phyloP scores from a whole-genome alignment of 805 yeast species.

The Yamadazyma scolyti region DNA sequence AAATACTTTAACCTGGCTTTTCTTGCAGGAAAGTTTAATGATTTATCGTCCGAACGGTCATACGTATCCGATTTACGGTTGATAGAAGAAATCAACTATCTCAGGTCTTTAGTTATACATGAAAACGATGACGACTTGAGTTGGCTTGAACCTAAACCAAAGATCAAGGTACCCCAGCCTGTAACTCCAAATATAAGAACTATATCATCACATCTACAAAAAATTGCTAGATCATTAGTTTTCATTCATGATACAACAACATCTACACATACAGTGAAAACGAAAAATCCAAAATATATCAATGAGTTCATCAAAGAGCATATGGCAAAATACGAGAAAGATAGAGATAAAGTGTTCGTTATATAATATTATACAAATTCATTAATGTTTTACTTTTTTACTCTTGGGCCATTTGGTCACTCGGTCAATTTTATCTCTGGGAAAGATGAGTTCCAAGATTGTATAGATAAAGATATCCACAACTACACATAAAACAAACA shows the following conservation, averaged over 20 bases:
- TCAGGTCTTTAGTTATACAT: conserved; percentile 26
- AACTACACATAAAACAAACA: conserved; percentile 75
- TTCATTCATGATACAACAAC: too few relatives aligned
- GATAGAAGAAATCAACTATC: conserved; percentile 41
- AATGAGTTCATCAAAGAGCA: conserved; percentile 16
- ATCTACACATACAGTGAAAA: too few relatives aligned
- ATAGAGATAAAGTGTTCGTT: conserved; percentile 4
- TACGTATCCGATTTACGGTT: conserved; percentile 31
- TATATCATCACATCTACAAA: conserved; percentile 5
- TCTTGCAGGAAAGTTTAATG: conserved; percentile 21
- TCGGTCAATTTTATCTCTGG: conserved; percentile 63
- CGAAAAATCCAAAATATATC: conserved; percentile 14
- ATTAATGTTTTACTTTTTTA: conserved; percentile 1
- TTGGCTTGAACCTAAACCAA: conserved; percentile 19
- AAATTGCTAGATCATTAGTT: conserved; percentile 7
- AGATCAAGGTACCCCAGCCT: not conserved
- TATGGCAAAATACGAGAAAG: conserved; percentile 6
- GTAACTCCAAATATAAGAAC: conserved; percentile 1
- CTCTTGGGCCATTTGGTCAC: conserved; percentile 76
- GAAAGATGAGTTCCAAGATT: conserved; percentile 68
- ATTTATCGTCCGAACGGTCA: conserved; percentile 29
- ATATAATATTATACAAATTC: too few relatives aligned
- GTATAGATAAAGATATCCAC: conserved; percentile 68
- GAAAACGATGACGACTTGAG: conserved; percentile 7
- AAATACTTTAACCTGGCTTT: conserved; percentile 7